Percentiles rank a stretch among this genome's conserved stretches.
Conservation (phyloP, 768 basidiomycete species). For the Mycena epipterygia region DNA sequence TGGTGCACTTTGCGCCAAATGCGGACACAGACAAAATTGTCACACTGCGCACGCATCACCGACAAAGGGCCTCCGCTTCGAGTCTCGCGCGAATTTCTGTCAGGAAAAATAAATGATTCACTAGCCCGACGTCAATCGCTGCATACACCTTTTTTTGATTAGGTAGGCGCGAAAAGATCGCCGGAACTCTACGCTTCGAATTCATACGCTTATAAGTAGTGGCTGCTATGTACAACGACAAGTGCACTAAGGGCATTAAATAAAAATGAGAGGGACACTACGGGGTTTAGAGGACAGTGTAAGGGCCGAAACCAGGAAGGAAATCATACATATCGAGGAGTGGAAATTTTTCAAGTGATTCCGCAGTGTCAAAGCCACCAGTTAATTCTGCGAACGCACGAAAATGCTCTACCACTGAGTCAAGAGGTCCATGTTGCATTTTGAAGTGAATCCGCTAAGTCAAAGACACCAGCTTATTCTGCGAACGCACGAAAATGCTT, state of each 20-base stretch:
- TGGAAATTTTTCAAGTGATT: neutral
- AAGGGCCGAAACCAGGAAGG: too few species aligned
- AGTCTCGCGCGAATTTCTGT: too few species aligned
- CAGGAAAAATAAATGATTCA: too few species aligned
- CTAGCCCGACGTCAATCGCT: neutral
- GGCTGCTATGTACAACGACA: too few species aligned
- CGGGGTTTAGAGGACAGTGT: too few species aligned
- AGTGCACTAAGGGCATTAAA: neutral
- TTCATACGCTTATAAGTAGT: neutral
- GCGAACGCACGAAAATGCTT: neutral
- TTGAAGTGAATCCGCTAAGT: neutral
- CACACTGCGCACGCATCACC: neutral
- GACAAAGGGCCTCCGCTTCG: neutral
- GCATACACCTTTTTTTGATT: neutral
- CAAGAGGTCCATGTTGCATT: neutral
- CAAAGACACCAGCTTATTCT: neutral
- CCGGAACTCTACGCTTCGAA: neutral
- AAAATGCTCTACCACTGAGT: neutral
- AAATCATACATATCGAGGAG: too few species aligned
- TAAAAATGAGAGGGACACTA: too few species aligned
- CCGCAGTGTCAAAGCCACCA: neutral
- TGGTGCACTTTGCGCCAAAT: constrained; percentile 43
- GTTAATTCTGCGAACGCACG: neutral
- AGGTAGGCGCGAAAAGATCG: constrained; percentile 7
- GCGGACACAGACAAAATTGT: constrained; percentile 14